phyloP scores from a whole-genome alignment of 2,329 filamentous ascomycete genomes.

The Penicillium sp. region DNA sequence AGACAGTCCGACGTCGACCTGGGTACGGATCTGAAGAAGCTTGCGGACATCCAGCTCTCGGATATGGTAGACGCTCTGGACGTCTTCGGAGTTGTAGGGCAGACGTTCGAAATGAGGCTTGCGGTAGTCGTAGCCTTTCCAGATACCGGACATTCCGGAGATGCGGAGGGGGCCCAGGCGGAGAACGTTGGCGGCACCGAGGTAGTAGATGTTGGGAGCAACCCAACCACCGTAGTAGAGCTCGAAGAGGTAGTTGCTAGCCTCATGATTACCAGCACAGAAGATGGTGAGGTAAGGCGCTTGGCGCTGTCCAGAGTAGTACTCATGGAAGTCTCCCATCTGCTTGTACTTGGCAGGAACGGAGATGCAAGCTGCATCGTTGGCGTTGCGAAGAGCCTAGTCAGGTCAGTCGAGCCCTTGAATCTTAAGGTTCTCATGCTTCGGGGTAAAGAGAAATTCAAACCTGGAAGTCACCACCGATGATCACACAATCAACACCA shows the following conservation, averaged over 20 bases:
- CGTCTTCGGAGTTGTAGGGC: slow-evolving; percentile 73
- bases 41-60: slow-evolving; percentile 90
- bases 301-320: slow-evolving; percentile 73
- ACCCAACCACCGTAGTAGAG: slow-evolving; percentile 97
- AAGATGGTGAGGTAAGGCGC: slow-evolving; percentile 92
- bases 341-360: slow-evolving; percentile 83
- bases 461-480: slow-evolving; percentile 93
- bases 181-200: slow-evolving; percentile 87
- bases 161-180: slow-evolving; percentile 81
- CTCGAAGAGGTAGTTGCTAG: slow-evolving; percentile 84
- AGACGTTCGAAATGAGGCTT: slow-evolving; percentile 81
- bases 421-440: too few species aligned
- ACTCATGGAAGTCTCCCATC: slow-evolving; percentile 89
- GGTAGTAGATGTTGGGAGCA: slow-evolving; percentile 93
- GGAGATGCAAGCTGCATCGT: slow-evolving; percentile 83
- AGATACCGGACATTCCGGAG: slow-evolving; percentile 87
- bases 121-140: slow-evolving; percentile 85
- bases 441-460: too few species aligned
- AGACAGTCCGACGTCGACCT: slow-evolving; percentile 86
- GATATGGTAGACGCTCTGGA: slow-evolving; percentile 83
- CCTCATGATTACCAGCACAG: slow-evolving; percentile 93
- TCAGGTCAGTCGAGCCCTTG: slow-evolving; percentile 7
- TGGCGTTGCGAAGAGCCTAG: slow-evolving; percentile 76
- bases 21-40: slow-evolving; percentile 75
- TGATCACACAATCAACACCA: slow-evolving; percentile 82